These are phyloP conservation scores for Linaria vulgaris DNA, from an alignment of 257 asterid species.

Conservation along the genomic window DNA sequence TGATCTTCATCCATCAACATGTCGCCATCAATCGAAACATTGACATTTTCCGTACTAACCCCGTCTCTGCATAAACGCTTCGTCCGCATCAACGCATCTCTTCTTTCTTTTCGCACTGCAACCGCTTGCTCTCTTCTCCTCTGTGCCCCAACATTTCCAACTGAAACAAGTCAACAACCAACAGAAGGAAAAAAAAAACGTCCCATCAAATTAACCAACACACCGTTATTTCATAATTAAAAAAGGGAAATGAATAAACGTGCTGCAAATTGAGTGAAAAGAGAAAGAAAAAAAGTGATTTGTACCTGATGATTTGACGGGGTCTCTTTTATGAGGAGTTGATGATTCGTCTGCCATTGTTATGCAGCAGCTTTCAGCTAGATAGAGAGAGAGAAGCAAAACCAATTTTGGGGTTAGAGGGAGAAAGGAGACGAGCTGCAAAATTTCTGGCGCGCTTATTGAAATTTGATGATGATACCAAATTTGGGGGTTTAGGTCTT, in stretches of 20 bases:
- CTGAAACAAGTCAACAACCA: slow-evolving; percentile 51
- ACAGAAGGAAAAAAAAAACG: slow-evolving; percentile 20
- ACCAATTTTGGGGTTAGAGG: too few relatives aligned
- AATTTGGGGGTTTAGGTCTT: not conserved
- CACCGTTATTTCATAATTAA: not conserved
- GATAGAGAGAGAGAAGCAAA: too few relatives aligned
- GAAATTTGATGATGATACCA: not conserved
- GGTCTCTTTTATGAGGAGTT: slow-evolving; percentile 56
- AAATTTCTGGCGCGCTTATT: not conserved
- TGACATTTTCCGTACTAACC: slow-evolving; percentile 47
- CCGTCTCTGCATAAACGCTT: slow-evolving; percentile 86
- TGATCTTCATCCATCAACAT: slow-evolving; percentile 77
- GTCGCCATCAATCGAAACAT: slow-evolving; percentile 42
- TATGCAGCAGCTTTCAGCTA: not conserved
- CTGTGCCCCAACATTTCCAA: slow-evolving; percentile 78
- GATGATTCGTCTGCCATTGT: slow-evolving; percentile 73
- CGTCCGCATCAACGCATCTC: slow-evolving; percentile 84
- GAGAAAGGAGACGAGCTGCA: too few relatives aligned
- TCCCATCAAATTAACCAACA: slow-evolving; percentile 14
- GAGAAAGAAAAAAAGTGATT: not conserved
- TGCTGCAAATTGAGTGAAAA: not conserved
- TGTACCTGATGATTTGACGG: slow-evolving; percentile 78
- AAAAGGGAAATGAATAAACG: not conserved
- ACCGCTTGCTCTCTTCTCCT: slow-evolving; percentile 82
- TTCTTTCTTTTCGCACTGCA: slow-evolving; percentile 76